A percentile compares a stretch with the other conserved stretches of the same genome.
Evolutionary conservation across 2,329 filamentous ascomycete species (phyloP).

Genomic region (Dactylonectria estremocensis): DNA sequence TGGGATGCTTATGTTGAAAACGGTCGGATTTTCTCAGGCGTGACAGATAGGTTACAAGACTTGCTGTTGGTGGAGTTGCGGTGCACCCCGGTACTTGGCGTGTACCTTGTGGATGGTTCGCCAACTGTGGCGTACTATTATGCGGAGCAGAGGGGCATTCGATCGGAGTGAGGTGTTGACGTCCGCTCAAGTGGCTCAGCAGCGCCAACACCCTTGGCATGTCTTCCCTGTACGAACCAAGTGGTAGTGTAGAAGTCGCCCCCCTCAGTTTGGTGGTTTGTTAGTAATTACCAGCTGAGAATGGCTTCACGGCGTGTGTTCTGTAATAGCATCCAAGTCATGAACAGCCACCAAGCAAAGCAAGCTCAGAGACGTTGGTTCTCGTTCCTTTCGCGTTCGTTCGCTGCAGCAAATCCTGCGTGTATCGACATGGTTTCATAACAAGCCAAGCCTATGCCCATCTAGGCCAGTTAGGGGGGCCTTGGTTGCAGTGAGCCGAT

Average conservation of each 20-base stretch:
- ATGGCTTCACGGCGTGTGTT: not conserved
- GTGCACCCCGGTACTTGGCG: conserved; percentile 1
- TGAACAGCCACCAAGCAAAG: not conserved
- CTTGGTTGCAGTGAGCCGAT: not conserved
- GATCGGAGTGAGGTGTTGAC: conserved; percentile 39
- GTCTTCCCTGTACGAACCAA: no score
- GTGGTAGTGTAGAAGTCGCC: conserved; percentile 2
- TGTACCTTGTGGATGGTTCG: conserved; percentile 14
- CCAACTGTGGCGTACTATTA: conserved; percentile 22
- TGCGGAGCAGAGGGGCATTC: conserved; percentile 6
- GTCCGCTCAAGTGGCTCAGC: conserved; percentile 44
- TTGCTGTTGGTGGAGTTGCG: conserved; percentile 12
- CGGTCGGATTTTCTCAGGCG: not conserved
- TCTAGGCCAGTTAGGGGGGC: conserved; percentile 1
- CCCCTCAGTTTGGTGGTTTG: not conserved
- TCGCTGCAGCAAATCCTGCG: conserved; percentile 1
- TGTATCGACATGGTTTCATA: conserved; percentile 28
- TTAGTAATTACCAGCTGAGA: not conserved
- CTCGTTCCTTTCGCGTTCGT: not conserved
- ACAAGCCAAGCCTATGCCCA: conserved; percentile 1
- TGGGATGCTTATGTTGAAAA: conserved; percentile 15
- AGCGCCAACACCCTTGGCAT: not conserved
- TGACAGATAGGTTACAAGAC: not conserved
- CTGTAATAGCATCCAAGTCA: not conserved
- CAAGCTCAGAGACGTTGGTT: not conserved